phyloP scores from a whole-genome alignment of 345 rosid species.

The Hevea brasiliensis region DNA sequence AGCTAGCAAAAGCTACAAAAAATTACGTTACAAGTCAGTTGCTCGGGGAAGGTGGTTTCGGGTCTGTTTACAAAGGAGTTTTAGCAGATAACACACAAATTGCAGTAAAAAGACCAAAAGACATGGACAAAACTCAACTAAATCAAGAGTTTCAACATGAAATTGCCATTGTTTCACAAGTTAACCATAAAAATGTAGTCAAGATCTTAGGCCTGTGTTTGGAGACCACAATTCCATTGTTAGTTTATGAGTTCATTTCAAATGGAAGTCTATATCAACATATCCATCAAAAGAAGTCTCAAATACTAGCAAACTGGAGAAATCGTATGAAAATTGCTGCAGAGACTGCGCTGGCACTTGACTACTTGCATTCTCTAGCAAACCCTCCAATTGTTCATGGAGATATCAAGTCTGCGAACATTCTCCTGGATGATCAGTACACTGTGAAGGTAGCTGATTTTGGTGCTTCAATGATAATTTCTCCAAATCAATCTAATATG shows the following conservation, averaged over 20 bases:
- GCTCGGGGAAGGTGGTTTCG: constrained; percentile 29
- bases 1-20: constrained; percentile 29
- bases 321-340: constrained; percentile 8
- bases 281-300: constrained; percentile 13
- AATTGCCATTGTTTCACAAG: constrained; percentile 18
- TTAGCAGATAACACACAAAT: constrained; percentile 1
- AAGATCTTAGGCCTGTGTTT: constrained; percentile 26
- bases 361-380: no score
- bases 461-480: no score
- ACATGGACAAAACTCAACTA: neutral
- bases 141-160: constrained; percentile 16
- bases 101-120: constrained; percentile 21
- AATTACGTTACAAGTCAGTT: constrained; percentile 15
- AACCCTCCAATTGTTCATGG: no score
- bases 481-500: no score
- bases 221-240: no score
- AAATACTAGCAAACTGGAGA: no score
- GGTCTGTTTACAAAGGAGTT: no score
- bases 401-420: no score
- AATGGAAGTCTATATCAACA: constrained; percentile 18
- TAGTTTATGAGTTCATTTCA: constrained; percentile 25
- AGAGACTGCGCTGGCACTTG: constrained; percentile 20
- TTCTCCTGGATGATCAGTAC: no score
- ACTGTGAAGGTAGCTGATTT: no score
- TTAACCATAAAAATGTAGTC: constrained; percentile 29